A percentile compares a stretch with the other conserved stretches of the same genome.
phyloP scores from a whole-genome alignment of 208 protist species.

The Leishmania lainsoni region DNA sequence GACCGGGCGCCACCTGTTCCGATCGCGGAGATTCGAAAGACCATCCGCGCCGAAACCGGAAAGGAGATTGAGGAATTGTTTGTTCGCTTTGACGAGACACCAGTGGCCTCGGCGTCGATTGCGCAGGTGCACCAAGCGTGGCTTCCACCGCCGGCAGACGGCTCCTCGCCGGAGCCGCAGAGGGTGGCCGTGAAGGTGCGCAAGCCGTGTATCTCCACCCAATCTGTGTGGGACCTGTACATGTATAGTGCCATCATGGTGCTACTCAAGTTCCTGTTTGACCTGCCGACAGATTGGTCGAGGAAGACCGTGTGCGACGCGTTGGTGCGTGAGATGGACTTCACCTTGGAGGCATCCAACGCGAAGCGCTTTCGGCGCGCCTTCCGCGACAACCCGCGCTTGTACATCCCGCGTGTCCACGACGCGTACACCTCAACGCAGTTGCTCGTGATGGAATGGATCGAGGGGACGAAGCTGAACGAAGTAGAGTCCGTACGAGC shows the following conservation, averaged over 20 bases:
- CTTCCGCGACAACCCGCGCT: constrained; percentile 37
- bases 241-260: constrained; percentile 73
- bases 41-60: constrained; percentile 72
- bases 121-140: constrained; percentile 92
- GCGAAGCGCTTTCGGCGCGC: constrained; percentile 47
- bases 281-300: constrained; percentile 76
- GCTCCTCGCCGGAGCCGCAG: constrained; percentile 20
- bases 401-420: constrained; percentile 76
- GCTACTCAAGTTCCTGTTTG: constrained; percentile 70
- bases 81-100: constrained; percentile 80
- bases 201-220: constrained; percentile 78
- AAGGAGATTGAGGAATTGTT: constrained; percentile 78
- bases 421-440: constrained; percentile 54
- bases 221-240: constrained; percentile 85
- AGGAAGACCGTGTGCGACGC: constrained; percentile 68
- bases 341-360: constrained; percentile 81
- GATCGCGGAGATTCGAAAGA: constrained; percentile 45
- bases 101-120: constrained; percentile 94
- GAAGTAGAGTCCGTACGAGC: constrained; percentile 62
- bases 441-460: constrained; percentile 94
- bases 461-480: constrained; percentile 80
- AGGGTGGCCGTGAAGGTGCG: constrained; percentile 96
- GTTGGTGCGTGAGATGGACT: constrained; percentile 84
- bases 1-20: constrained; percentile 65
- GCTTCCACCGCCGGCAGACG: constrained; percentile 34